Evolutionary conservation across 2,329 filamentous ascomycete genomes (phyloP).

Genomic region (Endoconidiophora polonica): DNA sequence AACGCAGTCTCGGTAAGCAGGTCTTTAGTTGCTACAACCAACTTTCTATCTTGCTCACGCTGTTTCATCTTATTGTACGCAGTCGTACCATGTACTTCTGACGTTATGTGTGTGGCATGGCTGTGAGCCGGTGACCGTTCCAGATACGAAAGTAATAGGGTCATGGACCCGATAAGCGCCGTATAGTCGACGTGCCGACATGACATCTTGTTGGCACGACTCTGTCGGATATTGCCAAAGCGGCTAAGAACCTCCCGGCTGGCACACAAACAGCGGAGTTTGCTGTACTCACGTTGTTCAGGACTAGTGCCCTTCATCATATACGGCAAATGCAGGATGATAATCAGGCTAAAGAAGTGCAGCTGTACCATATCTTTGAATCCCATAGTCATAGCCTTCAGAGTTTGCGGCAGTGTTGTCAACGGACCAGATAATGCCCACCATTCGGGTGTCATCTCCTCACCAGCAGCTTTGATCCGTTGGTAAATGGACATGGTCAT

Average conservation of each 20-base stretch:
- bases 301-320: slow-evolving; percentile 28
- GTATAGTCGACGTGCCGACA: slow-evolving; percentile 35
- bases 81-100: slow-evolving; percentile 1
- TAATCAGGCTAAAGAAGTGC: slow-evolving; percentile 32
- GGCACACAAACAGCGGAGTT: slow-evolving; percentile 28
- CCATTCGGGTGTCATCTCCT: slow-evolving; percentile 28
- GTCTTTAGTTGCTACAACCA: slow-evolving; percentile 23
- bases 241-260: slow-evolving; percentile 33
- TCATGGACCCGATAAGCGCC: slow-evolving; percentile 33
- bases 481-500: slow-evolving; percentile 28
- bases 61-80: slow-evolving; percentile 15
- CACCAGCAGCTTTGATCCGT: slow-evolving; percentile 28
- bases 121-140: slow-evolving; percentile 16
- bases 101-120: slow-evolving; percentile 1
- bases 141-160: slow-evolving; percentile 34
- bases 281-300: slow-evolving; percentile 30
- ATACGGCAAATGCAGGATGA: slow-evolving; percentile 38
- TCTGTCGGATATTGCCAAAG: slow-evolving; percentile 30
- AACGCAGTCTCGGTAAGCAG: slow-evolving; percentile 24
- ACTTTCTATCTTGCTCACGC: slow-evolving; percentile 21
- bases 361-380: slow-evolving; percentile 30
- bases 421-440: slow-evolving; percentile 23
- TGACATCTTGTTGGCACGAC: slow-evolving; percentile 24
- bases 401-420: slow-evolving; percentile 15
- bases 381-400: slow-evolving; percentile 26